Conservation (phyloP, 352 stramenopile genomes). For the Globisporangium heterothallicum region DNA sequence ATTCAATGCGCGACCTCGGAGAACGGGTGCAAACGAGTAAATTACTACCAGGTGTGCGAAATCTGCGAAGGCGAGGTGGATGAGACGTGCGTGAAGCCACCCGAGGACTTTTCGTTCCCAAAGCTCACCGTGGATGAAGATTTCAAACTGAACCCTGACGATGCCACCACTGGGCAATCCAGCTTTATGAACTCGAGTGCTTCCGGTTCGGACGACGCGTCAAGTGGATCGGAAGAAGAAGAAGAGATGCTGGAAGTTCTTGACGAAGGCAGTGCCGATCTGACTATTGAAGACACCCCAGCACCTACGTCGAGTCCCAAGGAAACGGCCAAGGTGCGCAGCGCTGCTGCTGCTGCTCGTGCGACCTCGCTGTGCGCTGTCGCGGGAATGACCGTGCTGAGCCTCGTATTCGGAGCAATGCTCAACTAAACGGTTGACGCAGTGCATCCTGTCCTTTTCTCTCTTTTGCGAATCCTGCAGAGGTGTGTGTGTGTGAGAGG, state of each 20-base stretch:
- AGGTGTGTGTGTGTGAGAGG: too few relatives aligned
- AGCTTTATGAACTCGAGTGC: constrained; percentile 8
- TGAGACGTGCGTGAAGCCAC: constrained; percentile 28
- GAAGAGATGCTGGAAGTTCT: constrained; percentile 4
- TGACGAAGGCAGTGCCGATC: constrained; percentile 3
- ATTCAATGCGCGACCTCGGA: constrained; percentile 30
- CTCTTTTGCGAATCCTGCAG: too few relatives aligned
- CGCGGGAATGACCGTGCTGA: too few relatives aligned
- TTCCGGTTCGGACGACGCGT: not conserved
- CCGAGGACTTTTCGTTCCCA: constrained; percentile 41
- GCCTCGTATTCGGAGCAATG: too few relatives aligned
- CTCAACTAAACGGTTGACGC: too few relatives aligned
- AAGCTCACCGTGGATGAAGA: constrained; percentile 27
- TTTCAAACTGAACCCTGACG: constrained; percentile 13
- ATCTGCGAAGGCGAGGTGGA: constrained; percentile 27
- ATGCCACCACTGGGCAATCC: not conserved
- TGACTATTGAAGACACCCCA: not conserved
- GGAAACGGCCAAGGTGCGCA: not conserved
- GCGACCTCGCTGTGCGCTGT: too few relatives aligned
- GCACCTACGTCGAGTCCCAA: not conserved
- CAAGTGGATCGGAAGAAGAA: not conserved
- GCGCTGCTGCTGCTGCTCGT: too few relatives aligned
- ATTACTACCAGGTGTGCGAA: constrained; percentile 62
- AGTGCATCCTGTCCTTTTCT: too few relatives aligned
- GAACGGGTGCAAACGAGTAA: constrained; percentile 46